A percentile compares a stretch with the other conserved stretches of the same genome.
phyloP scores from a whole-genome alignment of 768 basidiomycete genomes.

The Lactarius deliciosus region DNA sequence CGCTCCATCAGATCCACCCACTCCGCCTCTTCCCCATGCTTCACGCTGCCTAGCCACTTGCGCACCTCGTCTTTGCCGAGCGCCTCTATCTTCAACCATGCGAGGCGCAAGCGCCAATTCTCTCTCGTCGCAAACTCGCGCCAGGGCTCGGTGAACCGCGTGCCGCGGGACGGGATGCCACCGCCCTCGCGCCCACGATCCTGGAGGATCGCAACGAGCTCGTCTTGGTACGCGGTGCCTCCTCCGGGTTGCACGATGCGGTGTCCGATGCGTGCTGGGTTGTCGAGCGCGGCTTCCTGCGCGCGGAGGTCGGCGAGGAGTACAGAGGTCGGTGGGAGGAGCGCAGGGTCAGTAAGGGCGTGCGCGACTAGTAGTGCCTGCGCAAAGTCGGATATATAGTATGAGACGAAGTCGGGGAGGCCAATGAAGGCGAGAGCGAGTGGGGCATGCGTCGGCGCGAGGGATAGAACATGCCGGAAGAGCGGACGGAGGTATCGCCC shows the following conservation, averaged over 20 bases:
- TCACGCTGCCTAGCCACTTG: conserved; percentile 49
- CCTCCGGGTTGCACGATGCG: conserved; percentile 40
- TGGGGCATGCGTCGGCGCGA: conserved; percentile 46
- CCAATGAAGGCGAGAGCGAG: conserved; percentile 58
- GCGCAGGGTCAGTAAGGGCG: conserved; percentile 42
- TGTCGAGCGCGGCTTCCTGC: conserved; percentile 35
- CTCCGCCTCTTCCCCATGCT: conserved; percentile 41
- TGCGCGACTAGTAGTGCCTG: conserved; percentile 51
- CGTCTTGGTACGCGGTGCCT: conserved; percentile 40
- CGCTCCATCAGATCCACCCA: conserved; percentile 44
- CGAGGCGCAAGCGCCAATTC: conserved; percentile 40
- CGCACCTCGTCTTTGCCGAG: conserved; percentile 37
- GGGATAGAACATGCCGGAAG: conserved; percentile 51
- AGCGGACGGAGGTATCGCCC: conserved; percentile 55
- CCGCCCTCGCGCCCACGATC: too few relatives aligned
- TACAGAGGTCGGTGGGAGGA: conserved; percentile 44
- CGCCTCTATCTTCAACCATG: conserved; percentile 48
- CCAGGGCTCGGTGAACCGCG: conserved; percentile 50
- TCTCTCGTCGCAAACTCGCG: conserved; percentile 32
- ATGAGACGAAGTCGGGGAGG: conserved; percentile 47
- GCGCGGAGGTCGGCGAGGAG: conserved; percentile 33
- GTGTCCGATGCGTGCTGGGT: conserved; percentile 54
- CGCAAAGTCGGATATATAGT: conserved; percentile 50
- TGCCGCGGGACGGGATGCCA: conserved; percentile 42
- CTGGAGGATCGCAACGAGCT: conserved; percentile 35